Base-by-base conservation (phyloP, 2,329 filamentous ascomycete genomes). In the Cytospora leucostoma region DNA sequence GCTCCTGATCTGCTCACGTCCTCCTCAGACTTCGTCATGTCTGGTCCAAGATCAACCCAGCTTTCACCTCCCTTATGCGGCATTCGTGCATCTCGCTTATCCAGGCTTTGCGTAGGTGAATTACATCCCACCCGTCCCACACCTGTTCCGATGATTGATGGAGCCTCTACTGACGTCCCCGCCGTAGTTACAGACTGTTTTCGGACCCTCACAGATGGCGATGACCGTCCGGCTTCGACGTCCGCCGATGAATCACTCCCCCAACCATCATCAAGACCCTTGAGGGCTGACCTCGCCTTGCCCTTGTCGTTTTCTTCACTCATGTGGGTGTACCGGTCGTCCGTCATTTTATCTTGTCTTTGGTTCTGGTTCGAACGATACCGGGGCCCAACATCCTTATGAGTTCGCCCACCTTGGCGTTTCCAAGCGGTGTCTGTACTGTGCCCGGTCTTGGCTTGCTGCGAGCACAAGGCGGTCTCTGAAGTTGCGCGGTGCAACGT, bases 161-260 rank as follows among this genome's bases (percentile, higher is more conserved):
- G 69, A 66, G 21, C 74, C 75, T 27, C 71, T 3, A 78, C 66
- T 2, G 76, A 78, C 5, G 77, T 77, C 4, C 75, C 74, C 27
- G 69, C 69, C 11, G 76, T 78, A 27, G 72, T 68, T 10, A 76
- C 70, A 1, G 76, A 78, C 40, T 72, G 73, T 51, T 75, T 72
- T 17, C 74, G 73, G 17, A 71, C 65, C 8, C 71, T 71, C 19
- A 75, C 71, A 0, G 74, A 74, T 12, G 74, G 74, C 1, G 72
- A 69, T n/a, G 70, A 60, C 10, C 49, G 35, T 8, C 57, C 61
- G 21, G 49, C 47, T 34, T 64, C 72, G 27, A 73, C 67, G 50
- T 71, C 74, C 7, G 69, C 71, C 33, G 75, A 74, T 7, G 69
- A 71, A n/a, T 73, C 71, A 2, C 71, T 69, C 11, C 68, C 74